phyloP scores from a whole-genome alignment of 768 basidiomycete species.

The Crepidotus variabilis region DNA sequence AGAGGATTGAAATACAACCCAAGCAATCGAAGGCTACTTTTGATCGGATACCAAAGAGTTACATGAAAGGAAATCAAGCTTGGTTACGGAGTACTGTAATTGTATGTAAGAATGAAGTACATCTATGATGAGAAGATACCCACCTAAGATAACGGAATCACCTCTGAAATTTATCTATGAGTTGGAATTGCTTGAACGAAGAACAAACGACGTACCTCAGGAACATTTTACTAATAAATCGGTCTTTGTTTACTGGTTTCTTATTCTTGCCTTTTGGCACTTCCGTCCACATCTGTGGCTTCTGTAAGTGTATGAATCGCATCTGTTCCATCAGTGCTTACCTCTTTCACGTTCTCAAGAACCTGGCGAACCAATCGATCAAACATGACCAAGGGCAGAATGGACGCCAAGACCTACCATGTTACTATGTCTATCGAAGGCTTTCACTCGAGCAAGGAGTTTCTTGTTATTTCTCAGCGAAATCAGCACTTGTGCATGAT shows the following conservation, averaged over 20 bases:
- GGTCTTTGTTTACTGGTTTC: slow-evolving; percentile 98
- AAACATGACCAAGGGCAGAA: slow-evolving; percentile 3
- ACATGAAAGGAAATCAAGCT: slow-evolving; percentile 32
- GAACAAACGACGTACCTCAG: slow-evolving; percentile 54
- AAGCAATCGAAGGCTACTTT: slow-evolving; percentile 13
- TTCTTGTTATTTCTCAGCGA: slow-evolving; percentile 99
- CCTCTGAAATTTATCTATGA: slow-evolving; percentile 49
- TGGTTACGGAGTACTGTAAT: slow-evolving; percentile 70
- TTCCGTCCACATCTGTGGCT: slow-evolving; percentile 97
- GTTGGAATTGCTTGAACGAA: slow-evolving; percentile 3
- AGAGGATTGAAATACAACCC: slow-evolving; percentile 12
- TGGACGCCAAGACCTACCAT: slow-evolving; percentile 64
- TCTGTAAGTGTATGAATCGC: background rate
- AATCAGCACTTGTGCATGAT: slow-evolving; percentile 96
- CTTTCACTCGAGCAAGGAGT: slow-evolving; percentile 91
- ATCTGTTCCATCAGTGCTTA: slow-evolving; percentile 22
- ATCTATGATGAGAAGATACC: slow-evolving; percentile 22
- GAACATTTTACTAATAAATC: slow-evolving; percentile 99
- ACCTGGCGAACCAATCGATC: slow-evolving; percentile 47
- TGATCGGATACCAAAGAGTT: background rate
- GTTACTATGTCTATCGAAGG: slow-evolving; percentile 97
- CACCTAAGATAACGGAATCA: slow-evolving; percentile 96
- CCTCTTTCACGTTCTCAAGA: slow-evolving; percentile 98
- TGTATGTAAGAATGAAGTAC: slow-evolving; percentile 25
- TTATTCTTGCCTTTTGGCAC: slow-evolving; percentile 97